These are phyloP conservation scores for Sicyos edulis DNA, from an alignment of 306 rosid species.

Conservation along the genomic window DNA sequence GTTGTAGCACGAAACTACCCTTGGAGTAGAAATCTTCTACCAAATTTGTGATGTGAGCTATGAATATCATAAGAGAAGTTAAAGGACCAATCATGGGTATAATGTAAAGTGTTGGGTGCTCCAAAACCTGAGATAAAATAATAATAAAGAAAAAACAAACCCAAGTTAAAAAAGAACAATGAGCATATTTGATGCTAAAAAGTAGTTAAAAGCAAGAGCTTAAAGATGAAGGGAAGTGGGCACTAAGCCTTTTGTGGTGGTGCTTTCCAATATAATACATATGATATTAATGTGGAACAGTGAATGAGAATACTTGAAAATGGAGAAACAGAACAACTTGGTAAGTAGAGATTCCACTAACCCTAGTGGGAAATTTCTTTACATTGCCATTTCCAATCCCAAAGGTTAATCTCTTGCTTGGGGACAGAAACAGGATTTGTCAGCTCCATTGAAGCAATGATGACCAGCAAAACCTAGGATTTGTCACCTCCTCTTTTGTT, in stretches of 20 bases:
- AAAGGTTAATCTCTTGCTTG: not conserved
- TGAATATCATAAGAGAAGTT: not conserved
- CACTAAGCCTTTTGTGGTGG: not conserved
- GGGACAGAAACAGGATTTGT: not conserved
- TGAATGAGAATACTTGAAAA: conserved; percentile 11
- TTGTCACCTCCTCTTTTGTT: not conserved
- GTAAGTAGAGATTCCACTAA: conserved; percentile 22
- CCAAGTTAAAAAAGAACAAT: not conserved
- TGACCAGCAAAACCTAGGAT: conserved; percentile 7
- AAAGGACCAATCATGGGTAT: not conserved
- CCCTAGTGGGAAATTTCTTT: conserved; percentile 7
- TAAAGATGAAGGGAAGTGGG: conserved; percentile 3
- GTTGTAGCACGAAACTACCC: not conserved
- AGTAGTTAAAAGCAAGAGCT: not conserved
- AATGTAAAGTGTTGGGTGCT: not conserved
- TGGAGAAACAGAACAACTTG: conserved; percentile 23
- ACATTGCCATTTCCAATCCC: not conserved
- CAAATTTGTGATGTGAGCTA: not conserved
- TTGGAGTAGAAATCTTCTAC: not conserved
- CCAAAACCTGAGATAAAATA: not conserved
- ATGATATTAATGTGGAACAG: conserved; percentile 6
- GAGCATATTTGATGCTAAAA: conserved; percentile 2
- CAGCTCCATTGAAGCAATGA: not conserved
- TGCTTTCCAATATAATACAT: conserved; percentile 18
- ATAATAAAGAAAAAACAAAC: no score